These are phyloP conservation scores for Globisporangium emineosum DNA, from an alignment of 352 stramenopile genomes.

Conservation along the genomic window DNA sequence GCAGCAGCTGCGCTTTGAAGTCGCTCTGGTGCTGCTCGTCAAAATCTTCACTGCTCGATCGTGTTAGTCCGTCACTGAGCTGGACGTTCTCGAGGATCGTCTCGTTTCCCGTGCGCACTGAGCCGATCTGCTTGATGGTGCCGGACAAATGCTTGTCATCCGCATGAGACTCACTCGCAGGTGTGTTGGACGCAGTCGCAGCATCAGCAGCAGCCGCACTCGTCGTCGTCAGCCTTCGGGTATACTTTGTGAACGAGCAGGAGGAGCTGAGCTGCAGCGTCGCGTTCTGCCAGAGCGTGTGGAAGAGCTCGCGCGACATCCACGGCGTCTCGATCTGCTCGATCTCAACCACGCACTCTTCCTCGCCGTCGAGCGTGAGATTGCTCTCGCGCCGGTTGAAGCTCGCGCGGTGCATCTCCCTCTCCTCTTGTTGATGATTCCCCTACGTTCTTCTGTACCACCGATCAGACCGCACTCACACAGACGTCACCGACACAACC, in stretches of 20 bases:
- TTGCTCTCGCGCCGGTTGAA: conserved; percentile 52
- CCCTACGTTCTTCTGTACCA: neutral
- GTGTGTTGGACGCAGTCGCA: neutral
- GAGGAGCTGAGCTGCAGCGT: conserved; percentile 51
- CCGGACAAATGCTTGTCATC: neutral
- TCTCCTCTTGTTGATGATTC: neutral
- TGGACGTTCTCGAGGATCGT: conserved; percentile 18
- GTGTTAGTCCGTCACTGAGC: conserved; percentile 1
- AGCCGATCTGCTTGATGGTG: conserved; percentile 4
- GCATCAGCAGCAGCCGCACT: conserved; percentile 7
- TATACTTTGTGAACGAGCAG: conserved; percentile 53
- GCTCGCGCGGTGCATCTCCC: conserved; percentile 11
- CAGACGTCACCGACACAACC: neutral
- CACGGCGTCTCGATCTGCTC: conserved; percentile 44
- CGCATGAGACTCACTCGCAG: neutral
- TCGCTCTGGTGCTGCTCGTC: conserved; percentile 14
- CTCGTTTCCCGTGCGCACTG: conserved; percentile 15
- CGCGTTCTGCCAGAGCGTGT: conserved; percentile 58
- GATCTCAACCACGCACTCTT: conserved; percentile 30
- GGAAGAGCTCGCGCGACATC: conserved; percentile 66
- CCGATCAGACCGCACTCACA: neutral
- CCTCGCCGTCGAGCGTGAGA: conserved; percentile 66
- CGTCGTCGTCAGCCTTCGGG: neutral
- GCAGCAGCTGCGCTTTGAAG: conserved; percentile 54
- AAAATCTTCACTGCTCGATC: conserved; percentile 24